Base-by-base conservation (phyloP, 179 eudicot species). In the Silene vulgaris region DNA sequence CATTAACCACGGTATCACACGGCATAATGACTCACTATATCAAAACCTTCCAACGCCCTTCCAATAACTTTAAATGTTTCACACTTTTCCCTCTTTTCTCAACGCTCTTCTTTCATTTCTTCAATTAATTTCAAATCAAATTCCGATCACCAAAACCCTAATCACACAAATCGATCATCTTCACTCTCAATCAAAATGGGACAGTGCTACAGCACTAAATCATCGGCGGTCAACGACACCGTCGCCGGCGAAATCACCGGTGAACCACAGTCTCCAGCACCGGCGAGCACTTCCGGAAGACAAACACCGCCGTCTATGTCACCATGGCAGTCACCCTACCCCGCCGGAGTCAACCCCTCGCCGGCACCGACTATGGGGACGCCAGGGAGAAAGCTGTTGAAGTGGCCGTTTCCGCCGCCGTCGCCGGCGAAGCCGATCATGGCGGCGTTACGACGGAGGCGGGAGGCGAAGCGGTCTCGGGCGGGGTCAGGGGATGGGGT, bases 391-490 rank as follows among this genome's bases (percentile, higher is more conserved):
- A 73, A 87, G 74, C 70, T 78, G 37, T 76, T 90, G 82, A 87
- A 85, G 76, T 91, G 98, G 98, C 98, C 98, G 19, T 87, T 93
- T 32, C 98, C 98, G 9, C 98, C 98, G 32, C 96, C 96, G 77
- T 93, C 98, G 1, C 98, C 97, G 76, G 98, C 98, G 71, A 91
- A 87, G 86, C 98, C 97, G 74, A 93, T 93, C 75, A 91, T 89
- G 96, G 91, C 97, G 74, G 90, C 90, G 78, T 72, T 93, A 0
- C 6, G 89, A 87, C 82, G 87, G 78, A 76, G 97, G 77, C 85
- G 78, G 65, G 84, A 21, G 48, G 77, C 83, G 56, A 8, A 65
- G 45, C 29, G 75, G 28, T 32, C 0, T 0, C 8, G 26, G 87
- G 4, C 56, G n/a, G 16, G 56, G 13, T 50, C 56, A 0, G 84